Evolutionary conservation across 129 eudicot species (phyloP), one percentile per base, ranked within the genome.

Genomic region (Escallonia rubra): DNA sequence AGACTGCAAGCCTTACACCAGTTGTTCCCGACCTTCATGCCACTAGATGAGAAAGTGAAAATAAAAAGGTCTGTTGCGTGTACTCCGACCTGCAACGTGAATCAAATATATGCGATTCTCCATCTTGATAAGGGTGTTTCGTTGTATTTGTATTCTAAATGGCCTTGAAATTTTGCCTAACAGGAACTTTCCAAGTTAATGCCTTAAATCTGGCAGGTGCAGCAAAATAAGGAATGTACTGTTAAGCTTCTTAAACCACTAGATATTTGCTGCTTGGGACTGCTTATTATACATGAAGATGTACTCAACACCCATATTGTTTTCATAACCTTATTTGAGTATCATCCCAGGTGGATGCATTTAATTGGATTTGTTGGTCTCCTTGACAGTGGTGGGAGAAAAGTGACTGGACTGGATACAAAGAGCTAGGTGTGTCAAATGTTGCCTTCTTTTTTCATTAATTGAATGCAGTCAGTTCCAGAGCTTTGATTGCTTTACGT

Each of bases 311-410:
- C 43, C 64, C 34, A 70, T 60, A 61, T 63, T 67, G 53, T 67
- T 69, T 70, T 76, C 66, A 45, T 76, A 70, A 84, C 66, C 80
- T 78, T 74, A 68, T 74, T n/a, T 78, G n/a, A 85, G 92, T 66
- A 87, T 76, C 85, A 87, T 86, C 91, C 89, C 85, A 87, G 95
- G 95, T 87, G 80, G 83, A 82, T 87, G 76, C 81, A 72, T 87
- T 86, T 84, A 87, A 82, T 80, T 85, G 95, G 91, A 85, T 91
- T 91, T 87, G 66, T 87, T 91, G 71, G 80, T 91, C 85, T 87
- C 85, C 87, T 91, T 87, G 92, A 79, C 96, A 90, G 96, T 90
- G 97, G 96, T 90, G 97, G 97, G 97, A 90, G 90, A 90, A 90
- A 80, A 90, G 97, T 90, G 97, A 91, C 70, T 87, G 93, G 96